phyloP scores from a whole-genome alignment of 176 grass and related monocot genomes.

The Musa troglodytarum region DNA sequence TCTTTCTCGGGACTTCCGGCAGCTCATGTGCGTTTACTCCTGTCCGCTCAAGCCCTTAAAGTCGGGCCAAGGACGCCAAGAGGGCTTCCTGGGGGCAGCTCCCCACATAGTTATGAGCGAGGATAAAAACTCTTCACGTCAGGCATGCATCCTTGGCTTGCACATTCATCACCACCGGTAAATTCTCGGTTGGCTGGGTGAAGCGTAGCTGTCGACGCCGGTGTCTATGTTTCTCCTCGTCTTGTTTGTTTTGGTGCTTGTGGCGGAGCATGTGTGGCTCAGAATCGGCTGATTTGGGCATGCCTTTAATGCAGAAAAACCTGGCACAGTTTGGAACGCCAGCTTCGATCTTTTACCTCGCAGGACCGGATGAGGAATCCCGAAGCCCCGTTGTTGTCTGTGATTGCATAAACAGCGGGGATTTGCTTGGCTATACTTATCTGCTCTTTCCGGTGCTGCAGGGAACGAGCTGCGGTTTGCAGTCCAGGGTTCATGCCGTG shows the following conservation, averaged over 20 bases:
- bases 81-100: too few species aligned
- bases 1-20: neutral
- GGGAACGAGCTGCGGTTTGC: too few species aligned
- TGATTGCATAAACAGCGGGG: too few species aligned
- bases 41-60: neutral
- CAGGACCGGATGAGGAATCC: too few species aligned
- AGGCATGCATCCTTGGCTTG: too few species aligned
- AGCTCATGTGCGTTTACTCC: constrained; percentile 15
- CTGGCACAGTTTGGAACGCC: neutral
- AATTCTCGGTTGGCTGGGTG: neutral
- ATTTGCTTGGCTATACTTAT: too few species aligned
- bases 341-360: too few species aligned
- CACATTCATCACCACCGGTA: neutral
- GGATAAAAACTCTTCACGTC: too few species aligned
- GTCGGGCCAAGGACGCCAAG: neutral
- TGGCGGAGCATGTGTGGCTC: neutral
- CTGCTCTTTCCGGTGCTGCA: too few species aligned
- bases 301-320: neutral
- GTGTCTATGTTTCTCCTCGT: neutral
- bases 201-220: neutral
- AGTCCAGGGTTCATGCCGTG: too few species aligned
- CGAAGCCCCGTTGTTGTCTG: too few species aligned
- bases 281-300: neutral
- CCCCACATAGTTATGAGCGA: too few species aligned
- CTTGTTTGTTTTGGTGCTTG: neutral